Evolutionary conservation across 306 rosid genomes (phyloP).

Genomic region (Trichosanthes cucumerina): DNA sequence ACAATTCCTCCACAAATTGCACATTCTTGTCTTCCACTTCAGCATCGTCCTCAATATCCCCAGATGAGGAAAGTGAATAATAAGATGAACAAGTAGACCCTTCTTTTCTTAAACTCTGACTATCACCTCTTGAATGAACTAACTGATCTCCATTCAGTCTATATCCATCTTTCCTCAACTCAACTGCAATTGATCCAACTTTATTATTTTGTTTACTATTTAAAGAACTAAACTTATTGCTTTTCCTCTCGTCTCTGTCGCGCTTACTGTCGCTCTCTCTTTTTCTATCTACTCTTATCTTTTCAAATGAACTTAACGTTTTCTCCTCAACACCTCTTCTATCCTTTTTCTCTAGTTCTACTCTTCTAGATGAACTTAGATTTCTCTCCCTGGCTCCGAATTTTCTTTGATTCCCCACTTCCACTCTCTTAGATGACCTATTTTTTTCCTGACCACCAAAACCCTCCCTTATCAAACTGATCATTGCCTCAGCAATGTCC

Average conservation of each 20-base stretch:
- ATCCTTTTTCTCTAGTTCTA: slow-evolving; percentile 29
- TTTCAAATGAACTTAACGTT: background rate
- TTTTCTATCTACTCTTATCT: slow-evolving; percentile 12
- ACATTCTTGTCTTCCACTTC: slow-evolving; percentile 49
- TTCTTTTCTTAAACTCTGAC: slow-evolving; percentile 32
- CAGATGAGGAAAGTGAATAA: slow-evolving; percentile 58
- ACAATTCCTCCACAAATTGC: slow-evolving; percentile 30
- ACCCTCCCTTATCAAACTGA: slow-evolving; percentile 65
- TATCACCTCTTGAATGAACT: slow-evolving; percentile 23
- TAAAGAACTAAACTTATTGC: background rate
- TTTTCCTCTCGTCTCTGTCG: background rate
- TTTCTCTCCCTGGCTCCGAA: slow-evolving; percentile 25
- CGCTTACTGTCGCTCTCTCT: slow-evolving; percentile 1
- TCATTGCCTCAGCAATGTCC: slow-evolving; percentile 48
- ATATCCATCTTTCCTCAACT: slow-evolving; percentile 26
- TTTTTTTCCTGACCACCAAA: slow-evolving; percentile 24
- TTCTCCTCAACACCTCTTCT: slow-evolving; percentile 7
- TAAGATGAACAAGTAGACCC: slow-evolving; percentile 79
- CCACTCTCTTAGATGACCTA: slow-evolving; percentile 33
- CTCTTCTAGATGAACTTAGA: slow-evolving; percentile 29
- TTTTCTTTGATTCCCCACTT: slow-evolving; percentile 24
- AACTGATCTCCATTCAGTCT: slow-evolving; percentile 22
- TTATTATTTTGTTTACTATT: slow-evolving; percentile 16
- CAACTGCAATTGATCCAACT: slow-evolving; percentile 16
- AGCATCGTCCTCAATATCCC: slow-evolving; percentile 46